Conservation (phyloP, 176 grass and related monocot species). For the Carex pumila region DNA sequence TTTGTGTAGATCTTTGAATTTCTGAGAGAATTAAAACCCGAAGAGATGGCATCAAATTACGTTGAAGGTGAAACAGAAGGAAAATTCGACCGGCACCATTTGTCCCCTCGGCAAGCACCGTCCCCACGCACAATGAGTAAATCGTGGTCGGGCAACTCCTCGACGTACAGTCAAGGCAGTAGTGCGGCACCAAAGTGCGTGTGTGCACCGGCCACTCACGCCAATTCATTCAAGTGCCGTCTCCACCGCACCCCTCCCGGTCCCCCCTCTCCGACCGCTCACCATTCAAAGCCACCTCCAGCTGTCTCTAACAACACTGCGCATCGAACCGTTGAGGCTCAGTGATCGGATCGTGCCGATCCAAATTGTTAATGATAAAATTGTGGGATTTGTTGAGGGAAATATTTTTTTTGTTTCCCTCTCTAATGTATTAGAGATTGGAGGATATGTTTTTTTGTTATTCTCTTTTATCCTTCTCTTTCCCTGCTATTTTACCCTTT, state of each 20-base stretch:
- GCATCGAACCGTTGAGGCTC: slow-evolving; percentile 47
- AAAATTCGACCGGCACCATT: slow-evolving; percentile 26
- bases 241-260: slow-evolving; percentile 43
- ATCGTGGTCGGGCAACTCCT: slow-evolving; percentile 32
- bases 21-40: not conserved
- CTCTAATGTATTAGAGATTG: not conserved
- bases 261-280: slow-evolving; percentile 11
- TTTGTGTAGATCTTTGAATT: not conserved
- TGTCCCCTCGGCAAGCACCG: slow-evolving; percentile 12
- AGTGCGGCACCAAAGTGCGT: slow-evolving; percentile 44
- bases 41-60: slow-evolving; percentile 74
- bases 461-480: slow-evolving; percentile 11
- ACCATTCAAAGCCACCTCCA: not conserved
- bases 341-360: slow-evolving; percentile 27
- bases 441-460: slow-evolving; percentile 7
- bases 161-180: slow-evolving; percentile 29
- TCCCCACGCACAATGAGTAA: slow-evolving; percentile 32
- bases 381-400: not conserved
- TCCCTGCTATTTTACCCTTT: not conserved
- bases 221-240: slow-evolving; percentile 86
- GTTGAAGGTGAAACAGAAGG: slow-evolving; percentile 35
- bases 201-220: slow-evolving; percentile 79
- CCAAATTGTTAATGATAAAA: not conserved
- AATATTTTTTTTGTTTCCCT: slow-evolving; percentile 4
- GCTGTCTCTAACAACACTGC: slow-evolving; percentile 12